Evolutionary conservation across 805 yeast species (phyloP).

Genomic region (Candida takata): DNA sequence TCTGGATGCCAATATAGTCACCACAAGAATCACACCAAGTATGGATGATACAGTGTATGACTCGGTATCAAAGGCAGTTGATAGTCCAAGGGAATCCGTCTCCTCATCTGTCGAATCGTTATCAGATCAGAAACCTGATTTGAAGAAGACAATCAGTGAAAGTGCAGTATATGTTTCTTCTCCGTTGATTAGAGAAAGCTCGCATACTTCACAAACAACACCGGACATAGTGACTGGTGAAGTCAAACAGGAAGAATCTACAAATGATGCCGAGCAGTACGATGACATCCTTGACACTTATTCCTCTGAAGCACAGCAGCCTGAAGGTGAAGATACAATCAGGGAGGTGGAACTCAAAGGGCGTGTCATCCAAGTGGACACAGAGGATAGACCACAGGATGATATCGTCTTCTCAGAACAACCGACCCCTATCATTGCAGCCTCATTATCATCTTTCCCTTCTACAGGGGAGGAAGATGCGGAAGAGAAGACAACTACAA

Average conservation of each 20-base stretch:
- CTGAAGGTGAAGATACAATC: conserved; percentile 1
- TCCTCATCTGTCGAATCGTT: conserved; percentile 15
- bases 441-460: background rate
- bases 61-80: conserved; percentile 4
- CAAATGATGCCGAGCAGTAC: conserved; percentile 5
- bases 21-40: conserved; percentile 28
- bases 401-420: conserved; percentile 10
- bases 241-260: conserved; percentile 6
- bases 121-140: background rate
- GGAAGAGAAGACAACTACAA: background rate
- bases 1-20: conserved; percentile 25
- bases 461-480: conserved; percentile 2
- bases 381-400: conserved; percentile 13
- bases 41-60: conserved; percentile 14
- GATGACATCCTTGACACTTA: conserved; percentile 1
- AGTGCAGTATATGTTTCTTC: too few species aligned
- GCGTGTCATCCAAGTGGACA: conserved; percentile 9
- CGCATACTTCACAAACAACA: background rate
- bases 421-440: conserved; percentile 8
- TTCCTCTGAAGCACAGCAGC: background rate
- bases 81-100: conserved; percentile 5
- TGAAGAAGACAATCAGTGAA: background rate
- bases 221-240: too few species aligned
- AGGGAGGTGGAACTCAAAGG: conserved; percentile 2
- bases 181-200: too few species aligned